phyloP scores from a whole-genome alignment of 108 stramenopile genomes.

The Stephanodiscus minutulus region DNA sequence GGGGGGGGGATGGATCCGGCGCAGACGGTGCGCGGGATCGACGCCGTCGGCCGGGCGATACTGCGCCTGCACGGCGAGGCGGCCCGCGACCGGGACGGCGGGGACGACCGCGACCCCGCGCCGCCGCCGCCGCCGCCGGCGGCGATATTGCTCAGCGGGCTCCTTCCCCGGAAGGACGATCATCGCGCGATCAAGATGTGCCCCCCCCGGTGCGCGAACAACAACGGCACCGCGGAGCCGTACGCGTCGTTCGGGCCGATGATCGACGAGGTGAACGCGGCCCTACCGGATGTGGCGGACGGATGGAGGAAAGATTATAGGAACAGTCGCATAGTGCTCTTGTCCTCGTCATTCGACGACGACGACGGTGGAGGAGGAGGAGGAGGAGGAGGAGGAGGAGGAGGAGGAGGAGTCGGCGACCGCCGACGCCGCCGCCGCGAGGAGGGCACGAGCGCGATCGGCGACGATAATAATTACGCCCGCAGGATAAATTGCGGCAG shows the following conservation, averaged over 20 bases:
- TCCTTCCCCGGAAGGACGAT: constrained; percentile 42
- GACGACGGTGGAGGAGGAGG: constrained; percentile 5
- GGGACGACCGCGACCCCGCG: not conserved
- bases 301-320: constrained; percentile 43
- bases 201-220: constrained; percentile 47
- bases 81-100: not conserved
- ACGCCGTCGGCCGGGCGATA: constrained; percentile 28
- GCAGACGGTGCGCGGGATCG: constrained; percentile 38
- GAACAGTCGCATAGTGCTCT: constrained; percentile 28
- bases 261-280: constrained; percentile 45
- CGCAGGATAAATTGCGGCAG: constrained; percentile 21
- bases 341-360: constrained; percentile 21
- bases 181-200: constrained; percentile 44
- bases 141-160: constrained; percentile 36
- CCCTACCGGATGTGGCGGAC: constrained; percentile 22
- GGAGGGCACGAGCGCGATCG: no score
- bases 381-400: no score
- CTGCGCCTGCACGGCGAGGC: constrained; percentile 7
- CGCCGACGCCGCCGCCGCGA: no score
- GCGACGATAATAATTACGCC: not conserved
- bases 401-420: no score
- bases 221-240: constrained; percentile 29
- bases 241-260: constrained; percentile 46
- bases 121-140: no score
- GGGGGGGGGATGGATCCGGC: constrained; percentile 48